A percentile compares a stretch with the other conserved stretches of the same genome.
Evolutionary conservation across 768 basidiomycete species (phyloP).

Genomic region (Lactifluus rugatus): DNA sequence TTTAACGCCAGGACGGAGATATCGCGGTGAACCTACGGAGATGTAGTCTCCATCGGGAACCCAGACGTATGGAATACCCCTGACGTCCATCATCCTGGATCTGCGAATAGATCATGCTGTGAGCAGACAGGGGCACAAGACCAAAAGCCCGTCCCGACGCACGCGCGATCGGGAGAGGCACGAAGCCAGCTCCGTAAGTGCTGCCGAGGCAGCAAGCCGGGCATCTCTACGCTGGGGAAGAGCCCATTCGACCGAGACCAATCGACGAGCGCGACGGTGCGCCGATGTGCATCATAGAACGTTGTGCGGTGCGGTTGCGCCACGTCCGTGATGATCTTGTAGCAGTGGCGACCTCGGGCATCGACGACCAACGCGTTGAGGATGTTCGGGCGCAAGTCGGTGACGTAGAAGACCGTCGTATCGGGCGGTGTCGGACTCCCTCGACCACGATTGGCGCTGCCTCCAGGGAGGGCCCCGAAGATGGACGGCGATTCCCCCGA

Average conservation of each 20-base stretch:
- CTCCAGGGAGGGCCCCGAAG: constrained; percentile 18
- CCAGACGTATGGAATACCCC: constrained; percentile 16
- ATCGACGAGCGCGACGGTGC: constrained; percentile 18
- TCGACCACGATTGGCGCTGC: neutral
- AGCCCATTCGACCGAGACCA: constrained; percentile 2
- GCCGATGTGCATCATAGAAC: constrained; percentile 11
- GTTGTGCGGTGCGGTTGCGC: constrained; percentile 10
- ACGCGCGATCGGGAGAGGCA: constrained; percentile 13
- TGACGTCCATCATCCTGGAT: constrained; percentile 17
- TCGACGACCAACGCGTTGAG: constrained; percentile 18
- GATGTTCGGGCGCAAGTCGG: constrained; percentile 16
- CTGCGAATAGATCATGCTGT: neutral
- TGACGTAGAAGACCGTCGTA: constrained; percentile 10
- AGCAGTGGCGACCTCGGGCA: constrained; percentile 6
- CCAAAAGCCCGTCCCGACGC: neutral
- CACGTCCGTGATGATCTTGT: constrained; percentile 15
- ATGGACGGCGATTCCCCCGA: neutral
- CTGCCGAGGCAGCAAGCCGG: constrained; percentile 15
- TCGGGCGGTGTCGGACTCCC: neutral
- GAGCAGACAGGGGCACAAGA: neutral
- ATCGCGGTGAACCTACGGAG: constrained; percentile 6
- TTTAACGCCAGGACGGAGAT: neutral
- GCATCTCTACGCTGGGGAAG: constrained; percentile 14
- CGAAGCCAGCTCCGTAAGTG: constrained; percentile 15
- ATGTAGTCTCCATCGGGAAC: constrained; percentile 17